phyloP scores from a whole-genome alignment of 257 asterid genomes.

The Solanum chilense region DNA sequence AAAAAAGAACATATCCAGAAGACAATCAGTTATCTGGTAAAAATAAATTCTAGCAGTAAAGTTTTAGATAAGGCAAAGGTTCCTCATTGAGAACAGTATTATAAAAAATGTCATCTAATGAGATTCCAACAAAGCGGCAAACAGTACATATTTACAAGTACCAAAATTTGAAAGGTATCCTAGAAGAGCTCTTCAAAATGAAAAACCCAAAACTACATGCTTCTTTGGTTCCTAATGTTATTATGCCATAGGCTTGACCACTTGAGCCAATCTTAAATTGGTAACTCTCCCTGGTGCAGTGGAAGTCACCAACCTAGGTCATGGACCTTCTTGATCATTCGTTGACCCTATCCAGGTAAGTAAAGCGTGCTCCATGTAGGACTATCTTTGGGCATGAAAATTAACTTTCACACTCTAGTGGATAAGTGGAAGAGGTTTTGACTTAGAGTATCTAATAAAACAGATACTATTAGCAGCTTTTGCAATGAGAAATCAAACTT shows the following conservation, averaged over 20 bases:
- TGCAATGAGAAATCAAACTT: background rate
- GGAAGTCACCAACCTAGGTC: slow-evolving; percentile 1
- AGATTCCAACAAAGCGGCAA: background rate
- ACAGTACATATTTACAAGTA: background rate
- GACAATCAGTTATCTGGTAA: background rate
- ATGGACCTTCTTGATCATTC: background rate
- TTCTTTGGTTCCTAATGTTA: background rate
- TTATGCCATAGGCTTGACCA: background rate
- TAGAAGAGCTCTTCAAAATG: background rate
- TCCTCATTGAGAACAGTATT: background rate
- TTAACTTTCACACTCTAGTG: background rate
- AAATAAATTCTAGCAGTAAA: background rate
- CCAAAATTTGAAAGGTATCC: background rate
- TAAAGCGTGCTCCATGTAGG: background rate
- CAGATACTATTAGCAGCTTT: background rate
- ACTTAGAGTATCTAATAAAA: background rate
- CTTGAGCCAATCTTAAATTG: background rate
- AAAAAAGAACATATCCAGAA: background rate
- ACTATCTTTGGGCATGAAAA: background rate
- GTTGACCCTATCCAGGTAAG: slow-evolving; percentile 12
- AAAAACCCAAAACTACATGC: background rate
- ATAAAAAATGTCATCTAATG: background rate
- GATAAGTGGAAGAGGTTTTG: background rate
- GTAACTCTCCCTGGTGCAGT: background rate
- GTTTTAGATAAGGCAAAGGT: background rate